Evolutionary conservation across 371 early-diverging fungal genomes (phyloP).

Genomic region (Lichtheimia hyalospora): DNA sequence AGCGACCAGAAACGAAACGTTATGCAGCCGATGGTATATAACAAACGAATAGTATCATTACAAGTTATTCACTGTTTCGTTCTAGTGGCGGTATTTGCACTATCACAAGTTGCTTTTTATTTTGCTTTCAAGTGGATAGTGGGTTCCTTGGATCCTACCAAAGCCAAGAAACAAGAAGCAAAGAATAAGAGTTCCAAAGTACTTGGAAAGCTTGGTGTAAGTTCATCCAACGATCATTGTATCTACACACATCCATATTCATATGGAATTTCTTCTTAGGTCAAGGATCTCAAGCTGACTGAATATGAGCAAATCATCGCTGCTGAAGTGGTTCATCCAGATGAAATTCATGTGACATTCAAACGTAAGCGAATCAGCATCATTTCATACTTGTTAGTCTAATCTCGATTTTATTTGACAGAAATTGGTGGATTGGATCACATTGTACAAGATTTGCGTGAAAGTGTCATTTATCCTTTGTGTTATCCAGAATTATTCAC

Average conservation of each 20-base stretch:
- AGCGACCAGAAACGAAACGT: conserved; percentile 64
- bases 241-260: neutral
- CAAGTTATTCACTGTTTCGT: neutral
- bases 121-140: conserved; percentile 84
- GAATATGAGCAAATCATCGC: conserved; percentile 95
- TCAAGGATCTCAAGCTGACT: conserved; percentile 73
- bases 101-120: conserved; percentile 84
- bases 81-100: conserved; percentile 71
- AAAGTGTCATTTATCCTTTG: conserved; percentile 94
- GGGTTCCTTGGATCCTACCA: conserved; percentile 70
- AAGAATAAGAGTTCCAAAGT: conserved; percentile 71
- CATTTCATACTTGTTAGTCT: neutral
- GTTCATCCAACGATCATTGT: conserved; percentile 14
- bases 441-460: conserved; percentile 87
- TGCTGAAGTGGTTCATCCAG: conserved; percentile 89
- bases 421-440: conserved; percentile 94
- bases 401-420: conserved; percentile 17
- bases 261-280: conserved; percentile 23
- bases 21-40: conserved; percentile 62
- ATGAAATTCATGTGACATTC: conserved; percentile 87
- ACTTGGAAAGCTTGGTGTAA: conserved; percentile 75
- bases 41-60: too few species aligned
- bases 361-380: conserved; percentile 50
- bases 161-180: conserved; percentile 72
- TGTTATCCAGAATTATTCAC: conserved; percentile 88